Percentiles rank a stretch among this genome's conserved stretches.
Conservation (phyloP, 805 yeast genomes). For the Metschnikowia colocasiae region DNA sequence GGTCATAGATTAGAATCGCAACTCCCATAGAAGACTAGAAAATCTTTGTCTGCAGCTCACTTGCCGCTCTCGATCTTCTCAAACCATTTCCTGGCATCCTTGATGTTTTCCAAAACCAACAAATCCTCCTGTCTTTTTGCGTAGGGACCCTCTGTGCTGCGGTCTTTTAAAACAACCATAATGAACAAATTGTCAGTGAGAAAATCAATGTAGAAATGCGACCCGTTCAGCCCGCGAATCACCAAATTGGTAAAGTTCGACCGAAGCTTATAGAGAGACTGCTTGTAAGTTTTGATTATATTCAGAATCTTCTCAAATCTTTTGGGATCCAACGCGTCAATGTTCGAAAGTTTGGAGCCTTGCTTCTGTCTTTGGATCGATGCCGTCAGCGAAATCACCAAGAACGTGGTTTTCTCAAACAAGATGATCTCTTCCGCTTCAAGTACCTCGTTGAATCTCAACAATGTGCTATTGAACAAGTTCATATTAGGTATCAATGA, state of each 20-base stretch:
- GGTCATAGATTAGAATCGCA: too few species aligned
- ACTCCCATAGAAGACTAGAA: too few species aligned
- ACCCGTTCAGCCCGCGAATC: slow-evolving; percentile 55
- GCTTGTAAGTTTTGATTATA: slow-evolving; percentile 91
- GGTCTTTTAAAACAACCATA: slow-evolving; percentile 53
- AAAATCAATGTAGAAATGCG: slow-evolving; percentile 48
- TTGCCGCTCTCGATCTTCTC: slow-evolving; percentile 37
- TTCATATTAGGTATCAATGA: slow-evolving; percentile 90
- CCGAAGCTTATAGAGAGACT: slow-evolving; percentile 81
- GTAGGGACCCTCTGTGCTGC: slow-evolving; percentile 17
- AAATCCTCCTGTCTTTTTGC: slow-evolving; percentile 40
- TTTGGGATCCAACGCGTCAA: slow-evolving; percentile 67
- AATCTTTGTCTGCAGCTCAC: background rate
- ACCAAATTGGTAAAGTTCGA: slow-evolving; percentile 77
- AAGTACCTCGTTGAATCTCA: slow-evolving; percentile 66
- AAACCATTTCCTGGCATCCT: slow-evolving; percentile 54
- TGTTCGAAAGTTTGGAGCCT: slow-evolving; percentile 6
- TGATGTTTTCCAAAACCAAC: slow-evolving; percentile 53
- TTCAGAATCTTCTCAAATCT: slow-evolving; percentile 91
- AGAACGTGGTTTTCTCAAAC: slow-evolving; percentile 89
- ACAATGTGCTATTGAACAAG: slow-evolving; percentile 68
- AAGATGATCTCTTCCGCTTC: slow-evolving; percentile 87
- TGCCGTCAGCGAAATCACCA: slow-evolving; percentile 66
- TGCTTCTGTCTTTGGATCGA: slow-evolving; percentile 28
- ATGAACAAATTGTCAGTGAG: slow-evolving; percentile 60